These are phyloP conservation scores for Aspergillus pseudoviridinutans DNA, from an alignment of 2,329 filamentous ascomycete species.

Conservation along the genomic window DNA sequence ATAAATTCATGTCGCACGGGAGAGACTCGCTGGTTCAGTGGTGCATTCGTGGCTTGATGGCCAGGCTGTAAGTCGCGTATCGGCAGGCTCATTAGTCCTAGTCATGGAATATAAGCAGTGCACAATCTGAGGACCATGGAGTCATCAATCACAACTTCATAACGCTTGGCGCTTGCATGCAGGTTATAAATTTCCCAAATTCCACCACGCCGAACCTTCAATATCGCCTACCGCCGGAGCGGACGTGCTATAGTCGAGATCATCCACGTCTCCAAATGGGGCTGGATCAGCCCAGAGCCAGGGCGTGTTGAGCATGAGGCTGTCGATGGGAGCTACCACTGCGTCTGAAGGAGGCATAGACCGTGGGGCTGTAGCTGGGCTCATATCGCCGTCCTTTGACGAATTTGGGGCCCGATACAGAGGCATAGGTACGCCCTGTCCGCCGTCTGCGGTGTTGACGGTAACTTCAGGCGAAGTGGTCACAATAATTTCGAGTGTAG, in stretches of 20 bases:
- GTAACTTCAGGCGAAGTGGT: conserved; percentile 51
- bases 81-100: background rate
- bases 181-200: conserved; percentile 31
- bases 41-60: background rate
- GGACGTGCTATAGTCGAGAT: conserved; percentile 25
- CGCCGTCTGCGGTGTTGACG: conserved; percentile 51
- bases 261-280: conserved; percentile 31
- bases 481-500: conserved; percentile 48
- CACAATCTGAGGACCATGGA: background rate
- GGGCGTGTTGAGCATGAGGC: conserved; percentile 33
- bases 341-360: conserved; percentile 12
- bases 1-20: background rate
- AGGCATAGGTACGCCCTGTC: conserved; percentile 46
- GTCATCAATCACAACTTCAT: background rate
- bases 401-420: conserved; percentile 11
- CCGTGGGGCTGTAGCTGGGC: conserved; percentile 1
- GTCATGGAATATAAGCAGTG: background rate
- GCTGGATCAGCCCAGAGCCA: conserved; percentile 32
- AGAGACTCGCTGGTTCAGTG: background rate
- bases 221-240: conserved; percentile 25
- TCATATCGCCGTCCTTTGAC: background rate
- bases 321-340: conserved; percentile 30
- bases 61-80: background rate
- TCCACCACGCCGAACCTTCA: conserved; percentile 34
- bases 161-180: background rate